Evolutionary conservation across 768 basidiomycete genomes (phyloP).

Genomic region (Termitomyces sp.): DNA sequence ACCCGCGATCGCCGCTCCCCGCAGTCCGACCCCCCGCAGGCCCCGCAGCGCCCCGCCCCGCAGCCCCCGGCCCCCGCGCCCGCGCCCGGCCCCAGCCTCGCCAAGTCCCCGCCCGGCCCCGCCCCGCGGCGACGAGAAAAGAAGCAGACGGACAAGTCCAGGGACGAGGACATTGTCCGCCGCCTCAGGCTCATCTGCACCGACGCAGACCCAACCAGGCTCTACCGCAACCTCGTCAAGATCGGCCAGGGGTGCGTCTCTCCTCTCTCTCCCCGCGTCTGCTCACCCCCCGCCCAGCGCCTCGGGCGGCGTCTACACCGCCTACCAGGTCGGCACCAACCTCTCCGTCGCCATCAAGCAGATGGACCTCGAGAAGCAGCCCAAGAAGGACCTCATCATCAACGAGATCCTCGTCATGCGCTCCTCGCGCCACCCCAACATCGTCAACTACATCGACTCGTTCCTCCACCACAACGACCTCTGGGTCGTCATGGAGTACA

Average conservation of each 20-base stretch:
- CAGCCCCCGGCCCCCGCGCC: slow-evolving; percentile 60
- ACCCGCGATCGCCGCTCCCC: slow-evolving; percentile 57
- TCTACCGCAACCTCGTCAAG: slow-evolving; percentile 91
- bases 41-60: slow-evolving; percentile 27
- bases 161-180: slow-evolving; percentile 86
- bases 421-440: slow-evolving; percentile 93
- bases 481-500: slow-evolving; percentile 99
- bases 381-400: slow-evolving; percentile 99
- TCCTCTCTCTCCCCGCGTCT: slow-evolving; percentile 1
- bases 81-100: slow-evolving; percentile 36
- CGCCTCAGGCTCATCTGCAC: slow-evolving; percentile 93
- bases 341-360: slow-evolving; percentile 97
- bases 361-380: slow-evolving; percentile 99
- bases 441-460: slow-evolving; percentile 99
- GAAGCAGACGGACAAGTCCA: slow-evolving; percentile 67
- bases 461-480: slow-evolving; percentile 97
- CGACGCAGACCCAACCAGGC: slow-evolving; percentile 91
- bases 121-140: slow-evolving; percentile 85
- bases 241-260: slow-evolving; percentile 89
- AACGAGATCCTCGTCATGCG: slow-evolving; percentile 99
- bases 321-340: slow-evolving; percentile 95
- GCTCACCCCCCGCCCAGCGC: slow-evolving; percentile 47
- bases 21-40: slow-evolving; percentile 24
- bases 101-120: slow-evolving; percentile 66
- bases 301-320: slow-evolving; percentile 96